A percentile compares a stretch with the other conserved stretches of the same genome.
Conservation (phyloP, 2,329 filamentous ascomycete species). For the Coniosporium tulheliwenetii region DNA sequence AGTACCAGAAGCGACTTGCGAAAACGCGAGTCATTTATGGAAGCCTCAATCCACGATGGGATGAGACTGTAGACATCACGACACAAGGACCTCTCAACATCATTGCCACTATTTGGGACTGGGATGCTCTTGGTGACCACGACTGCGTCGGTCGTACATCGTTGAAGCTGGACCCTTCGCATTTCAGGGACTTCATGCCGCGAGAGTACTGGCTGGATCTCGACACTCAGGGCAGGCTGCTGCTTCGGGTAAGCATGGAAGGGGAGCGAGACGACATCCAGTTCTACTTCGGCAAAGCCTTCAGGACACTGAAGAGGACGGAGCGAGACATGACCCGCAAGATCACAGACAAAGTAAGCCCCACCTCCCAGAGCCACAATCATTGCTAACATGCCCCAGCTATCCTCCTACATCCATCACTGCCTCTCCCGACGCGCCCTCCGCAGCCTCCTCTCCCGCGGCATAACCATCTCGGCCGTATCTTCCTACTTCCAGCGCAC, state of each 20-base stretch:
- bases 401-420: conserved; percentile 83
- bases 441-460: conserved; percentile 55
- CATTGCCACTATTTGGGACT: conserved; percentile 96
- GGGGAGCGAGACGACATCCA: conserved; percentile 96
- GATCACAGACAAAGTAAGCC: conserved; percentile 82
- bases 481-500: conserved; percentile 49
- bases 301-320: conserved; percentile 84
- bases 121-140: conserved; percentile 92
- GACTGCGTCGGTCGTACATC: conserved; percentile 96
- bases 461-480: conserved; percentile 56
- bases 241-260: conserved; percentile 95
- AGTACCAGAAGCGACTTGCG: conserved; percentile 90
- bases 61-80: conserved; percentile 91
- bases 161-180: conserved; percentile 90
- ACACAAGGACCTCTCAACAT: conserved; percentile 84
- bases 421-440: conserved; percentile 75
- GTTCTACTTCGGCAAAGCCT: conserved; percentile 96
- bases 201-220: conserved; percentile 96
- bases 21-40: conserved; percentile 88
- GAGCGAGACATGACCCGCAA: conserved; percentile 97
- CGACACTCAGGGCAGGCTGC: conserved; percentile 79
- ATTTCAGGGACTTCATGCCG: conserved; percentile 91
- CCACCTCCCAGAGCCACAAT: too few relatives aligned
- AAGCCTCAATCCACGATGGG: conserved; percentile 89
- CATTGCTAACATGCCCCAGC: conserved; percentile 28